Base-by-base conservation (phyloP, 345 rosid species). In the Sonneratia caseolaris region DNA sequence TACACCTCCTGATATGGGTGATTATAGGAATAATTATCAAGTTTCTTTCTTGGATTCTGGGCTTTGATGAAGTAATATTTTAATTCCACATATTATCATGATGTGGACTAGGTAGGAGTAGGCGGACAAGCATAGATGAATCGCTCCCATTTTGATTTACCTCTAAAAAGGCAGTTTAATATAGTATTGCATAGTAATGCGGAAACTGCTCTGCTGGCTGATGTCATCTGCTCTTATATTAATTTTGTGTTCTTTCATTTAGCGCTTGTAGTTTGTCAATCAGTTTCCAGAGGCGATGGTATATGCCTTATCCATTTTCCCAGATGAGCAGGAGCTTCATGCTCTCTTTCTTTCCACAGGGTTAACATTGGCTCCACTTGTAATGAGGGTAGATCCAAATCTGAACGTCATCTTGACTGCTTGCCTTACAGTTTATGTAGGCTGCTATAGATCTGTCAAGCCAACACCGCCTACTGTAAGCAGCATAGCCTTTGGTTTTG, bases 361-460 rank as follows among this genome's bases (percentile, higher is more conserved):
- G 76, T 85, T 96, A 79, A 69, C 97, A 9, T 73, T 96, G 82
- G 98, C 98, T 64, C 99, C 99, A 36, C 98, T 96, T 16, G 77
- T 91, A 70, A 84, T 92, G 80, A 89, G 82, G 74, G 99, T 96
- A 61, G 82, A 96, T 66, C 95, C 99, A 37, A 96, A 96, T 73
- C 73, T 96, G 79, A 96, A 96, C 81, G 97, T 92, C 68, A 79
- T 90, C 65, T 85, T 92, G 77, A 92, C 97, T 37, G 99, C 99
- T 68, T 87, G 92, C 75, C 91, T 96, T 35, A 64, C 99, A 2
- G 99, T 96, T 74, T 92, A 82, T 72, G 99, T 92, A 40, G 99
- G 99, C 64, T 92, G 99, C 82, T 91, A 90, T 73, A 92, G 99
- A 73, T 96, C 99, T 51, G 99, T 96, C 72, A 96, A 96, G 84